Percentiles rank a stretch among this genome's conserved stretches.
These are phyloP conservation scores for Trichophyton schoenleinii DNA, from an alignment of 2,329 filamentous ascomycete genomes.

Conservation along the genomic window DNA sequence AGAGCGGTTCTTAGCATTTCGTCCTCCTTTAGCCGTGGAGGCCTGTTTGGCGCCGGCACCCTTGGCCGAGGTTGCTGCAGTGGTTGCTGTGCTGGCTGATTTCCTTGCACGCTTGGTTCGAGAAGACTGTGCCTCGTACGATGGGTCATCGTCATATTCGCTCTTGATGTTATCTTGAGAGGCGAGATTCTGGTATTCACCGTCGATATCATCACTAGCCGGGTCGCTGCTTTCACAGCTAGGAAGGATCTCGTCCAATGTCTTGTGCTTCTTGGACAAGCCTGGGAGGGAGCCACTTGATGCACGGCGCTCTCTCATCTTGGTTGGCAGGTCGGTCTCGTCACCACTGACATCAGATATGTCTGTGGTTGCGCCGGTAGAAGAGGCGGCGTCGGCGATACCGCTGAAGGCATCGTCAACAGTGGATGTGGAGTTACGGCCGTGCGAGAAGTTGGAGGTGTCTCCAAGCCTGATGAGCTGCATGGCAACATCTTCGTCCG, in stretches of 20 bases:
- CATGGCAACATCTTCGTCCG: constrained; percentile 93
- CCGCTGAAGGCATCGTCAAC: constrained; percentile 89
- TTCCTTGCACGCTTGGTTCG: constrained; percentile 45
- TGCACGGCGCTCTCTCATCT: constrained; percentile 13
- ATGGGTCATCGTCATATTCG: constrained; percentile 37
- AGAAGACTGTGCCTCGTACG: constrained; percentile 28
- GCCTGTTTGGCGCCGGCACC: constrained; percentile 7
- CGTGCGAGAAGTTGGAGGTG: constrained; percentile 84
- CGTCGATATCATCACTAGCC: constrained; percentile 50
- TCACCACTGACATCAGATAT: constrained; percentile 51
- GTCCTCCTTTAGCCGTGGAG: constrained; percentile 13
- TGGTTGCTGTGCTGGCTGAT: constrained; percentile 21
- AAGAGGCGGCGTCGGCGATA: constrained; percentile 70
- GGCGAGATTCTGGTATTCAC: constrained; percentile 42
- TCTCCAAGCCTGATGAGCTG: constrained; percentile 94
- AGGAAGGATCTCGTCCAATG: constrained; percentile 41
- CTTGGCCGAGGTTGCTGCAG: constrained; percentile 20
- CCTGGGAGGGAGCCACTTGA: constrained; percentile 35
- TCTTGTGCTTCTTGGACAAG: constrained; percentile 37
- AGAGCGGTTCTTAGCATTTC: constrained; percentile 14
- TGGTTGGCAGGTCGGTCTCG: constrained; percentile 35
- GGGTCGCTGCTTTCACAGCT: constrained; percentile 47
- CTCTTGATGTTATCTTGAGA: constrained; percentile 42
- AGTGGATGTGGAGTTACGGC: constrained; percentile 83
- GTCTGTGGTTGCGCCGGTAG: constrained; percentile 72